Evolutionary conservation across 176 grass and related monocot species (phyloP), one percentile per base, ranked within the genome.

Genomic region (maize (Zea mays)): DNA sequence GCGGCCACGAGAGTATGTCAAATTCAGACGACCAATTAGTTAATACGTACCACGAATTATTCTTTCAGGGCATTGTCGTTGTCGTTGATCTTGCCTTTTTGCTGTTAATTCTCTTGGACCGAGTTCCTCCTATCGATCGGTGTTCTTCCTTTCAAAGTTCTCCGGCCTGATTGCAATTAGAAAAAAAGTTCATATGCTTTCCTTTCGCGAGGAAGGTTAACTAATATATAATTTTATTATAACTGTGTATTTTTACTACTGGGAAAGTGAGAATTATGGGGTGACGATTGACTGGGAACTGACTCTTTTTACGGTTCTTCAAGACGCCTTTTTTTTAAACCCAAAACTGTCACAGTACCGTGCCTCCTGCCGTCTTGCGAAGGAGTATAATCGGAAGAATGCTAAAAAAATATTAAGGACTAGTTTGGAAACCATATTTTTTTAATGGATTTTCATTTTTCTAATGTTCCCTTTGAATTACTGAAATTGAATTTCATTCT

Each of bases 1-100:
- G 96, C 21, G 96, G 96, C 77, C 96, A 98, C 81, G 94, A 97
- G 78, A 97, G 94, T 97, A 90, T 81, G 84, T 81, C 76, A 88
- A 81, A 82, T 74, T 80, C 36, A 19, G 42, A 35, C 16, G 48
- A 51, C 54, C 21, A 16, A 27, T 45, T 16, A 61, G n/a, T 3
- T 7, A 46, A 6, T 40, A 10, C 13, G 27, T 1, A 8, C 15
- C 54, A 46, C 19, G 12, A 9, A 40, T 55, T 67, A 39, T 39
- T 39, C 27, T 10, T 79, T 72, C 44, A 62, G 55, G 13, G 37
- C 63, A 36, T 79, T 71, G 49, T 51, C 14, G 44, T 45, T 9
- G 49, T 51, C 16, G 37, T 49, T 14, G 40, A 49, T 81, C 34
- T 69, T 38, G 9, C 62, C 20, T 37, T 49, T 66, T 49, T 66